A percentile compares a stretch with the other conserved stretches of the same genome.
Evolutionary conservation across 2,329 filamentous ascomycete species (phyloP).

Genomic region (Pseudogymnoascus sp.): DNA sequence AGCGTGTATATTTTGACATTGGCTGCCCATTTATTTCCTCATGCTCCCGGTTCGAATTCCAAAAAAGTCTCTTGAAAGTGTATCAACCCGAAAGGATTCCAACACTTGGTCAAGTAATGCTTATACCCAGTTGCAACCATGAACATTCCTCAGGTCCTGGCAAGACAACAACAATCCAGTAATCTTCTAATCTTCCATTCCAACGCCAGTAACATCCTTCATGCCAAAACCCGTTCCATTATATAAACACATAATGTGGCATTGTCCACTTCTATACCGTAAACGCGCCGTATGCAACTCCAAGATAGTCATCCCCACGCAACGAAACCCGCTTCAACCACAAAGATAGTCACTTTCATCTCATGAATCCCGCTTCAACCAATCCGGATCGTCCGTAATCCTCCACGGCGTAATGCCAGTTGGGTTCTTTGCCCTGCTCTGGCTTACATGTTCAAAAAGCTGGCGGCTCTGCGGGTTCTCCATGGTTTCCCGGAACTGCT

Average conservation of each 20-base stretch:
- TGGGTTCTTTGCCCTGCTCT: slow-evolving; percentile 46
- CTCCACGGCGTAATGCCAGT: slow-evolving; percentile 51
- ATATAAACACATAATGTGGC: not conserved
- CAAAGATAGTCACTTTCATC: not conserved
- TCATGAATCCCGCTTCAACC: slow-evolving; percentile 33
- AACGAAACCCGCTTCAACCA: slow-evolving; percentile 37
- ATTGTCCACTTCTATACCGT: not conserved
- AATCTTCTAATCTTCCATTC: not conserved
- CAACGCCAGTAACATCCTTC: not conserved
- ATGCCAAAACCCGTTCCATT: not conserved
- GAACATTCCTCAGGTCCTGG: not conserved
- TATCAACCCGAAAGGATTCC: not conserved
- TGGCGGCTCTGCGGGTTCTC: slow-evolving; percentile 26
- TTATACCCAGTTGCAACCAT: not conserved
- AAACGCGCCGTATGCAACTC: not conserved
- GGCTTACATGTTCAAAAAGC: slow-evolving; percentile 42
- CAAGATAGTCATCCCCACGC: not conserved
- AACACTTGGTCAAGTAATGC: not conserved
- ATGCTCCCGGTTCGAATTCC: not conserved
- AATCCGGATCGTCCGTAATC: slow-evolving; percentile 50
- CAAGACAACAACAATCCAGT: not conserved
- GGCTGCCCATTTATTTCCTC: not conserved
- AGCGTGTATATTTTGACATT: not conserved
- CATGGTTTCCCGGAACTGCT: slow-evolving; percentile 30
- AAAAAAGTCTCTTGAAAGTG: not conserved